Base-by-base conservation (phyloP, 2,329 filamentous ascomycete genomes). In the Apiospora aurea region DNA sequence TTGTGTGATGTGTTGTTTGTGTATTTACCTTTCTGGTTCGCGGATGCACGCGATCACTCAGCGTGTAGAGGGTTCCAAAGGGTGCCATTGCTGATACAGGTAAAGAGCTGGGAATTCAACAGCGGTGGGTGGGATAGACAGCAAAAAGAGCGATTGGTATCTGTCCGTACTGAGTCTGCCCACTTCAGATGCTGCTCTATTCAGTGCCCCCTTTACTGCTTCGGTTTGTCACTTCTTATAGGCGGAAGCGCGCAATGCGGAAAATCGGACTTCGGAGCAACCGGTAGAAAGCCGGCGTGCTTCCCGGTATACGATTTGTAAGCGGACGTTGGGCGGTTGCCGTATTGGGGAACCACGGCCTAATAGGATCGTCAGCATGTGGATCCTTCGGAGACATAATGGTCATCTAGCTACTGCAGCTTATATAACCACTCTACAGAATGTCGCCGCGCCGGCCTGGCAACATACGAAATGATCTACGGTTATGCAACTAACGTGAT, bases 361-460 rank as follows among this genome's bases (percentile, higher is more conserved):
- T 0, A n/a, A 14, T 14, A 26, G 11, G 4, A 53, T 6, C 4
- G 24, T 14, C 24, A 4, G 6, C 24, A 5, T 6, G 49, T 53
- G 49, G 49, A 53, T 53, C 49, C 49, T 26, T 29, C 49, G 49
- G 49, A 53, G 49, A 53, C 49, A 53, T 53, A 26, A 26, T 53
- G 49, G 49, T 18, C 4, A n/a, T 47, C 5, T 18, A 21, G 5
- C 18, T 49, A 5, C 34, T 7, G 18, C 18, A 7, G 46, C 46
- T 47, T 47, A 47, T 16, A 47, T 29, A 29, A 29, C 26, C 26
- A 29, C 26, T 29, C 11, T 38, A 38, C 34, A 5, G 34, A 38
- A 38, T 38, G 34, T 38, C 7, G 34, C 34, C 34, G 34, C 5
- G 34, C 34, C 34, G 34, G 34, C 34, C 34, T 38, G 7, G 1